These are phyloP conservation scores for Prunus padus DNA, from an alignment of 306 rosid genomes.

Conservation along the genomic window DNA sequence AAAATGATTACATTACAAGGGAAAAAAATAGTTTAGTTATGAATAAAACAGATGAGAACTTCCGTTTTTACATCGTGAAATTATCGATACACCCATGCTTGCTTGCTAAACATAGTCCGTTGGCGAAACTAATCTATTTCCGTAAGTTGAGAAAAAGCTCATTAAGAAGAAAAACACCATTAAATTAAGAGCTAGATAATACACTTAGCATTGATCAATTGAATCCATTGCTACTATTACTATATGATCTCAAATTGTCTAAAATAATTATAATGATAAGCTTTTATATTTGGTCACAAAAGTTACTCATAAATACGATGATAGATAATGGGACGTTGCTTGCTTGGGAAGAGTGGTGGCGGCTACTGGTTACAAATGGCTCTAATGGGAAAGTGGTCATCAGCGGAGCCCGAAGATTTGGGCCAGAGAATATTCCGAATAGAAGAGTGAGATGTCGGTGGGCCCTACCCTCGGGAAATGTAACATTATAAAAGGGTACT, in stretches of 20 bases:
- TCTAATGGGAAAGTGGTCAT: neutral
- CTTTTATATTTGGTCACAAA: neutral
- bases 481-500: neutral
- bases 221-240: neutral
- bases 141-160: no score
- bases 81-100: no score
- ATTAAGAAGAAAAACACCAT: no score
- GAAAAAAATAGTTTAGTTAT: neutral
- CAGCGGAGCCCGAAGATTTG: constrained; percentile 11
- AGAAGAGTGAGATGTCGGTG: constrained; percentile 8
- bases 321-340: neutral
- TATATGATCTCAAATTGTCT: neutral
- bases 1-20: neutral
- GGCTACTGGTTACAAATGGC: neutral
- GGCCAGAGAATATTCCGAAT: constrained; percentile 35
- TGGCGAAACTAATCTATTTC: no score
- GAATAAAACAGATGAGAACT: neutral
- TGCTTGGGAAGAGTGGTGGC: constrained; percentile 6
- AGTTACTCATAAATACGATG: neutral
- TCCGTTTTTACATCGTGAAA: neutral
- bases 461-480: constrained; percentile 34
- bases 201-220: neutral
- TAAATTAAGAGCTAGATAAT: no score
- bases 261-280: no score
- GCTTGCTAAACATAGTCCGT: no score